Evolutionary conservation across 257 asterid species (phyloP).

Genomic region (Vinca minor): DNA sequence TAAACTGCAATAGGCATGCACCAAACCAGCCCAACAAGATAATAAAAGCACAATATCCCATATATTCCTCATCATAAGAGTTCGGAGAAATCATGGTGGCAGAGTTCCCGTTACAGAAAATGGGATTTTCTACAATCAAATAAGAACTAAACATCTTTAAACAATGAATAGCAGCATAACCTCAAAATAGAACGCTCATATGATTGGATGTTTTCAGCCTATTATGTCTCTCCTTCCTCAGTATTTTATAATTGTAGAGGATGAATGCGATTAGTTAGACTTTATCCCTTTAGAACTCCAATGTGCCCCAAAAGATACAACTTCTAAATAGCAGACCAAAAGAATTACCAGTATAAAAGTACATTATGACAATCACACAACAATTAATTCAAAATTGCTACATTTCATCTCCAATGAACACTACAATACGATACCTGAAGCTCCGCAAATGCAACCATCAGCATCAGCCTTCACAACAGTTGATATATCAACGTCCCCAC

Average conservation of each 20-base stretch:
- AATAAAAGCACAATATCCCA: not conserved
- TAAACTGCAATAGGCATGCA: not conserved
- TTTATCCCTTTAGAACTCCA: too few relatives aligned
- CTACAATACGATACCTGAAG: slow-evolving; percentile 88
- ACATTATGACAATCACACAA: slow-evolving; percentile 1
- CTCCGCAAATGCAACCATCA: slow-evolving; percentile 64
- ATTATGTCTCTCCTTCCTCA: not conserved
- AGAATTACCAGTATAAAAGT: not conserved
- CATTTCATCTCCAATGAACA: not conserved
- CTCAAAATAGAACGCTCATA: not conserved
- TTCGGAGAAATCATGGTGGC: too few relatives aligned
- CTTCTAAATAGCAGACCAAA: not conserved
- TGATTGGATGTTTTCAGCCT: not conserved
- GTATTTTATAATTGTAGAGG: not conserved
- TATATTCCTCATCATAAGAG: not conserved
- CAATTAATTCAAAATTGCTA: not conserved
- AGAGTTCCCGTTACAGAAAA: not conserved
- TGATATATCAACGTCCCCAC: slow-evolving; percentile 91
- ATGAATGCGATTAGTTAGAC: too few relatives aligned
- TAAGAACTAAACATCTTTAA: not conserved
- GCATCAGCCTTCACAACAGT: slow-evolving; percentile 79
- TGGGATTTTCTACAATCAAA: not conserved
- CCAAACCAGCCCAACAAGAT: not conserved
- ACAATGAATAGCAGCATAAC: not conserved
- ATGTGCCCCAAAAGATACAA: too few relatives aligned